These are phyloP conservation scores for Sugiyamaella sp. DNA, from an alignment of 1,139 yeast genomes.

Conservation along the genomic window DNA sequence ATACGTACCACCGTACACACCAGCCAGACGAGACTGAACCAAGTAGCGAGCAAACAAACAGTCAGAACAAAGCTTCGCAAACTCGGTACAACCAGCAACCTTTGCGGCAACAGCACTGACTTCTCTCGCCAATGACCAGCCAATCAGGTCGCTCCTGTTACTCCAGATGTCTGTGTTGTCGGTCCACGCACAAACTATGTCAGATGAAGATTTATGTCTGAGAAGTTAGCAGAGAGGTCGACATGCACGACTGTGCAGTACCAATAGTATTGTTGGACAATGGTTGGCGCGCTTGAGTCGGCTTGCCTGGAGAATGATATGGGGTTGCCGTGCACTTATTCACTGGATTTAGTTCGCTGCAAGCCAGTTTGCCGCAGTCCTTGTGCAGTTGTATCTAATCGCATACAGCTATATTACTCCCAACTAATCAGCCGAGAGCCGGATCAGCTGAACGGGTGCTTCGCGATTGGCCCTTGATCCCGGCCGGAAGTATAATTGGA, in stretches of 20 bases:
- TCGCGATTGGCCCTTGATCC: too few relatives aligned
- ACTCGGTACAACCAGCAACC: too few relatives aligned
- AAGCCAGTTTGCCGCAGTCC: too few relatives aligned
- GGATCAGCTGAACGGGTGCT: too few relatives aligned
- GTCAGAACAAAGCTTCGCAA: not conserved
- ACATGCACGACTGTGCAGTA: not conserved
- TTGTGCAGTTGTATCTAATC: too few relatives aligned
- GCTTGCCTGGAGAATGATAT: not conserved
- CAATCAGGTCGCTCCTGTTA: not conserved
- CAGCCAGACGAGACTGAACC: not conserved
- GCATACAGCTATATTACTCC: too few relatives aligned
- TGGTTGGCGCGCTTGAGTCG: conserved; percentile 1
- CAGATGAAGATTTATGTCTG: not conserved
- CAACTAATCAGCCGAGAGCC: too few relatives aligned
- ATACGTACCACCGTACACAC: not conserved
- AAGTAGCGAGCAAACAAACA: not conserved
- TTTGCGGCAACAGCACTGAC: too few relatives aligned
- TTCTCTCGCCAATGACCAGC: not conserved
- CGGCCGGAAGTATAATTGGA: too few relatives aligned
- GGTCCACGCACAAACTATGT: not conserved
- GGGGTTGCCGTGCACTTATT: conserved; percentile 3
- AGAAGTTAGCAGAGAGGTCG: not conserved
- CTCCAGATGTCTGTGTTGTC: not conserved
- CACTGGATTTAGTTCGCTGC: too few relatives aligned
- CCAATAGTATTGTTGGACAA: not conserved